Conservation (phyloP, 1,139 yeast genomes). For the Saccharomyces pastorianus region DNA sequence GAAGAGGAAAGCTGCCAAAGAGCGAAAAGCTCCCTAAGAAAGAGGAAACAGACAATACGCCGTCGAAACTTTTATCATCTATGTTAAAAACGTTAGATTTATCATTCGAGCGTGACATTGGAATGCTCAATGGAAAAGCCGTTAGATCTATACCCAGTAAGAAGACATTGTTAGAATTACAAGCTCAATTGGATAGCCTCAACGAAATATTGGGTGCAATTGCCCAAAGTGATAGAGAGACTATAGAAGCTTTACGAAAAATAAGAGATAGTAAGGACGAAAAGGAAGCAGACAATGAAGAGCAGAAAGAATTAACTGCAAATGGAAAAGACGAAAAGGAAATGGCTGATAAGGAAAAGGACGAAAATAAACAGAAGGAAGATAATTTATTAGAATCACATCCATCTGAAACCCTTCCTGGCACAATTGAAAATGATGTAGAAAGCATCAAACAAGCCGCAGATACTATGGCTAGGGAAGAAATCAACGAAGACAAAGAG, state of each 20-base stretch:
- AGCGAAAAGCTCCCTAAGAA: neutral
- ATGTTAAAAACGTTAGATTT: slow-evolving; percentile 47
- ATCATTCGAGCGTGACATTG: slow-evolving; percentile 51
- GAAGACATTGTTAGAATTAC: slow-evolving; percentile 40
- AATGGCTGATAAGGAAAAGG: slow-evolving; percentile 5
- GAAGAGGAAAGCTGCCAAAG: slow-evolving; percentile 14
- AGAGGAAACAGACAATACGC: neutral
- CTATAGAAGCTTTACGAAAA: slow-evolving; percentile 16
- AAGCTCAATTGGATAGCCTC: slow-evolving; percentile 42
- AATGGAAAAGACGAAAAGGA: slow-evolving; percentile 6
- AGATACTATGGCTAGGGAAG: neutral
- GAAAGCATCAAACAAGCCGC: neutral
- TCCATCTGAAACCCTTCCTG: slow-evolving; percentile 3
- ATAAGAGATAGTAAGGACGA: slow-evolving; percentile 17
- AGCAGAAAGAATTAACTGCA: slow-evolving; percentile 7
- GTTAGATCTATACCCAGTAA: slow-evolving; percentile 42
- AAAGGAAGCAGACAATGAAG: slow-evolving; percentile 9
- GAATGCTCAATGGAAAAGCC: slow-evolving; percentile 53
- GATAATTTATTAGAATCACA: too few relatives aligned
- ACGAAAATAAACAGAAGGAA: too few relatives aligned
- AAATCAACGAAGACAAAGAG: slow-evolving; percentile 10
- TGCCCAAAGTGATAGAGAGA: slow-evolving; percentile 38
- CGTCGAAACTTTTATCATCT: slow-evolving; percentile 38
- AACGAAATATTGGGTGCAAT: slow-evolving; percentile 43
- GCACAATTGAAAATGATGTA: neutral